Conservation (phyloP, 2,329 filamentous ascomycete genomes). For the Fusarium buharicum region DNA sequence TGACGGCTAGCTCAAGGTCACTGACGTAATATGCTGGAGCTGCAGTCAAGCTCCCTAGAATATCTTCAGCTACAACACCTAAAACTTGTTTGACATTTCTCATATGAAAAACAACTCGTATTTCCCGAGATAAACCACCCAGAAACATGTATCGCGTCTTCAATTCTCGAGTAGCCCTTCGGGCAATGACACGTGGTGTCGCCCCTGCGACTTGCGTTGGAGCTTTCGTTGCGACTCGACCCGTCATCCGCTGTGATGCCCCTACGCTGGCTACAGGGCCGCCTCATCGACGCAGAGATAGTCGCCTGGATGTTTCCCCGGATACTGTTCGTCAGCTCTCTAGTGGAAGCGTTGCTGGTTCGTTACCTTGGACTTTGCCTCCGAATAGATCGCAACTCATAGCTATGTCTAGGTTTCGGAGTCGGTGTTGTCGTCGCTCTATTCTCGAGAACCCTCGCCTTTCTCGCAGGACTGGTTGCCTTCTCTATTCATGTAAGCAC, state of each 20-base stretch:
- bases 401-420: slow-evolving; percentile 63
- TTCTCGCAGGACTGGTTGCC: slow-evolving; percentile 73
- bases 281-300: slow-evolving; percentile 23
- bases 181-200: slow-evolving; percentile 44
- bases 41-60: slow-evolving; percentile 13
- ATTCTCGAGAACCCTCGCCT: slow-evolving; percentile 75
- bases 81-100: slow-evolving; percentile 1
- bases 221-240: slow-evolving; percentile 40
- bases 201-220: slow-evolving; percentile 46
- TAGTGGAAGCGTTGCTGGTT: slow-evolving; percentile 64
- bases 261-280: slow-evolving; percentile 35
- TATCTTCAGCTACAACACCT: not conserved
- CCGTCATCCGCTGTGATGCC: slow-evolving; percentile 47
- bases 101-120: slow-evolving; percentile 5
- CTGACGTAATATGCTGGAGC: slow-evolving; percentile 35
- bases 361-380: slow-evolving; percentile 12
- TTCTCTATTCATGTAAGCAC: slow-evolving; percentile 70
- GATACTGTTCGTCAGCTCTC: slow-evolving; percentile 61
- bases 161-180: slow-evolving; percentile 33
- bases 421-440: slow-evolving; percentile 72
- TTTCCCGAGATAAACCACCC: not conserved
- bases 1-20: slow-evolving; percentile 14
- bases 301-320: slow-evolving; percentile 41
- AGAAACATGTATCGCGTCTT: slow-evolving; percentile 41
- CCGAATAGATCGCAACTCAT: not conserved